Conservation (phyloP, 1,139 yeast genomes). For the Nakaseomyces kungkrabaensis region DNA sequence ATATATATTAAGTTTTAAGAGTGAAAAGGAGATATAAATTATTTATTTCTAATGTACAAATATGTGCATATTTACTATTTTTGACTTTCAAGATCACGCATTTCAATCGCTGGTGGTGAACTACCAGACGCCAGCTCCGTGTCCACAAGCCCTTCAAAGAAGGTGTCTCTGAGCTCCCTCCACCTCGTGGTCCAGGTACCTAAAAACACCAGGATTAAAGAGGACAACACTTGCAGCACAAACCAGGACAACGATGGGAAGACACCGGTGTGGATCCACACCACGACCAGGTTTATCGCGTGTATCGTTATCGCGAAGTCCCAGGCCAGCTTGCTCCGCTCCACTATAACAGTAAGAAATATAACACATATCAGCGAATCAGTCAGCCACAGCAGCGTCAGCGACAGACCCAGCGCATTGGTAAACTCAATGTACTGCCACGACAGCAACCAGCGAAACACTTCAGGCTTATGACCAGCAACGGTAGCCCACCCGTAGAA, state of each 20-base stretch:
- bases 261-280: conserved; percentile 52
- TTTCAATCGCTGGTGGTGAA: conserved; percentile 18
- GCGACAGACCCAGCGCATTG: conserved; percentile 70
- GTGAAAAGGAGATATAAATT: background rate
- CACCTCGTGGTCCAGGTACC: conserved; percentile 85
- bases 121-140: conserved; percentile 19
- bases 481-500: conserved; percentile 49
- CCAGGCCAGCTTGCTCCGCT: conserved; percentile 88
- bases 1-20: background rate
- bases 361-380: conserved; percentile 70
- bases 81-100: conserved; percentile 29
- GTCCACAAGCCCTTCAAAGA: conserved; percentile 72
- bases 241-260: conserved; percentile 84
- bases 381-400: conserved; percentile 67
- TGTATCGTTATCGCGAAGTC: conserved; percentile 90
- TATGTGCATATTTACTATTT: conserved; percentile 2
- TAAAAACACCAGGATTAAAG: conserved; percentile 57
- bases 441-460: conserved; percentile 56
- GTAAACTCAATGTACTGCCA: conserved; percentile 70
- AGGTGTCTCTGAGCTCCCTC: conserved; percentile 80
- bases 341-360: conserved; percentile 78
- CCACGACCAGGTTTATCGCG: conserved; percentile 62
- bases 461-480: conserved; percentile 54
- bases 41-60: too few species aligned
- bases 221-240: conserved; percentile 62